Evolutionary conservation across 441 rosid species (phyloP), one percentile per base, ranked within the genome.

Genomic region (Biscutella laevigata): DNA sequence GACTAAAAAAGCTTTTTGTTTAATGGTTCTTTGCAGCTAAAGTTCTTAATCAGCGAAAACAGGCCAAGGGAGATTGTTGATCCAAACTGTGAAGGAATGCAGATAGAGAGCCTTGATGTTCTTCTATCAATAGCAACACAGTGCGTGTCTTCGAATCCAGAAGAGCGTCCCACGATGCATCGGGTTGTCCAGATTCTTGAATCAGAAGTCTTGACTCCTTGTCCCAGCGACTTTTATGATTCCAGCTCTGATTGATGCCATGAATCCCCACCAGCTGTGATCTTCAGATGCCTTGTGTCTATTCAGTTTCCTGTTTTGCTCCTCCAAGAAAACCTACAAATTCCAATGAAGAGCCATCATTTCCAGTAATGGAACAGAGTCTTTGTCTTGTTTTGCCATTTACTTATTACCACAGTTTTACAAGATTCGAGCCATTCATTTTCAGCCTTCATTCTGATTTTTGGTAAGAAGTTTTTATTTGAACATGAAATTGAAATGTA

Each of bases 131-230:
- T 94, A 57, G 97, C 99, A 24, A 79, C 69, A 49, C 86, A 80
- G n/a, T 94, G 99, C 19, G 83, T 83, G 29, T 83, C 86, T 54
- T 75, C 94, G 0, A 69, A 51, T 72, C 88, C 97, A 4, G 95
- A 89, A 40, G 97, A 89, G 43, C 79, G 99, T 30, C 99, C 96
- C 43, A 83, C 94, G 61, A 94, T 89, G 97, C 96, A 94, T 73
- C 77, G 95, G 71, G 95, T 94, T 42, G 83, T 89, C 39, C 99
- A 94, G 58, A 64, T 83, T 44, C 88, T 94, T 9, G 97, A 89
- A 70, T 80, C 97, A 29, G 97, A 84, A 67, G 96, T 89, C 53
- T 89, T 94, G 97, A 86, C 99, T 59, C 99, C 97, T 15, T 94
- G 96, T 71, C 97, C 95, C 17, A 89, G 97, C 50, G 95, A 94